Evolutionary conservation across 163 green algal genomes (phyloP).

Genomic region (Chlorella variabilis): DNA sequence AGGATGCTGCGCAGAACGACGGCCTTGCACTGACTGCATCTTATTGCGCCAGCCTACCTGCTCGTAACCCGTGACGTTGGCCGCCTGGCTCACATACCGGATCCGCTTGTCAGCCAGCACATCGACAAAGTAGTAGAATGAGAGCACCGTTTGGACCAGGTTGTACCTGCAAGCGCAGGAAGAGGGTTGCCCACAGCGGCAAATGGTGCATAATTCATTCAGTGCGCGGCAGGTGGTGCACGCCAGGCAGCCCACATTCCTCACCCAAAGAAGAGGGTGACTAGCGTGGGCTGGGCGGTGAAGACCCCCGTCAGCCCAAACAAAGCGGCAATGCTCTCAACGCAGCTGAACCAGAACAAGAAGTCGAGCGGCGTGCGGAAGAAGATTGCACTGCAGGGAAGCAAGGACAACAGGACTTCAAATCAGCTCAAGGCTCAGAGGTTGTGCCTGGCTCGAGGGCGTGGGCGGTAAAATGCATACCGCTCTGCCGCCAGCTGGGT

Average conservation of each 20-base stretch:
- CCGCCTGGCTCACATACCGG: constrained; percentile 39
- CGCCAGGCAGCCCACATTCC: background rate
- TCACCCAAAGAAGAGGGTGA: constrained; percentile 71
- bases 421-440: constrained; percentile 4
- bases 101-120: constrained; percentile 59
- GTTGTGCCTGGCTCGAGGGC: too few relatives aligned
- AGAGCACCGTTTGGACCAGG: constrained; percentile 62
- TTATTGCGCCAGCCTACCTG: constrained; percentile 9
- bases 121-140: constrained; percentile 75
- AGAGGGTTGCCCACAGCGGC: background rate
- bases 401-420: too few relatives aligned
- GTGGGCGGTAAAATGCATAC: background rate
- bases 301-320: constrained; percentile 74
- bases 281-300: constrained; percentile 63
- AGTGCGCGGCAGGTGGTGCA: background rate
- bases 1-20: too few relatives aligned
- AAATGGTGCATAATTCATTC: background rate
- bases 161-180: constrained; percentile 62
- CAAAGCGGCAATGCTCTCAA: constrained; percentile 63
- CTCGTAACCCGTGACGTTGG: constrained; percentile 33
- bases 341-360: constrained; percentile 62
- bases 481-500: background rate
- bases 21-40: too few relatives aligned
- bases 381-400: constrained; percentile 19
- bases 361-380: constrained; percentile 50